phyloP scores from a whole-genome alignment of 2,329 filamentous ascomycete species.

The Fusarium sp. region DNA sequence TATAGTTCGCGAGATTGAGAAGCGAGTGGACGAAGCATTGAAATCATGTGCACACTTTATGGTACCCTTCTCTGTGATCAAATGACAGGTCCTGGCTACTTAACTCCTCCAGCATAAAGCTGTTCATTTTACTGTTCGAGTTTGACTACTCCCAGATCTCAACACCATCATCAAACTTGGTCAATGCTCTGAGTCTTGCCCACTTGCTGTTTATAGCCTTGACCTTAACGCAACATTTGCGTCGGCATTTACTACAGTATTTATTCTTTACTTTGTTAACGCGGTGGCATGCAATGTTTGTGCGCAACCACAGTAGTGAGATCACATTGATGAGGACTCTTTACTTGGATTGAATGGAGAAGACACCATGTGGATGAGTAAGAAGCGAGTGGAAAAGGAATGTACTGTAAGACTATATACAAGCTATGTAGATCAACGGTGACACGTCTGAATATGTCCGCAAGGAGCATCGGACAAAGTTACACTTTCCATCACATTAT shows the following conservation, averaged over 20 bases:
- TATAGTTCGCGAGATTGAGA: not conserved
- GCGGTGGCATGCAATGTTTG: not conserved
- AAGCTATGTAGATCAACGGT: rapidly evolving
- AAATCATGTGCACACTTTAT: not conserved
- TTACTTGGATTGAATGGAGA: too few relatives aligned
- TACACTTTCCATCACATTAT: rapidly evolving
- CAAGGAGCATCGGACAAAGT: not conserved
- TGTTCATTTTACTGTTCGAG: not conserved
- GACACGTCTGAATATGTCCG: not conserved
- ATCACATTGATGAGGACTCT: too few relatives aligned
- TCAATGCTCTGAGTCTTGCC: not conserved
- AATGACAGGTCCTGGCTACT: not conserved
- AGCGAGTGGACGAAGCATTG: rapidly evolving
- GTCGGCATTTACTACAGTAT: not conserved
- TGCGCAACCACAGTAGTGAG: not conserved
- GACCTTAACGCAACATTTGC: not conserved
- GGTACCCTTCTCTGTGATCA: not conserved
- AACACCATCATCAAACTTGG: not conserved
- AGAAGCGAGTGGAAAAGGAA: rapidly evolving
- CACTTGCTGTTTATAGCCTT: rapidly evolving
- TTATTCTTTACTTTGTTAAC: not conserved
- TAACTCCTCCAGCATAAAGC: not conserved
- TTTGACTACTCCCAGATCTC: not conserved
- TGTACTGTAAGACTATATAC: not conserved
- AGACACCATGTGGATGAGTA: rapidly evolving